Conservation (phyloP, 805 yeast genomes). For the Barnettozyma vustinii region DNA sequence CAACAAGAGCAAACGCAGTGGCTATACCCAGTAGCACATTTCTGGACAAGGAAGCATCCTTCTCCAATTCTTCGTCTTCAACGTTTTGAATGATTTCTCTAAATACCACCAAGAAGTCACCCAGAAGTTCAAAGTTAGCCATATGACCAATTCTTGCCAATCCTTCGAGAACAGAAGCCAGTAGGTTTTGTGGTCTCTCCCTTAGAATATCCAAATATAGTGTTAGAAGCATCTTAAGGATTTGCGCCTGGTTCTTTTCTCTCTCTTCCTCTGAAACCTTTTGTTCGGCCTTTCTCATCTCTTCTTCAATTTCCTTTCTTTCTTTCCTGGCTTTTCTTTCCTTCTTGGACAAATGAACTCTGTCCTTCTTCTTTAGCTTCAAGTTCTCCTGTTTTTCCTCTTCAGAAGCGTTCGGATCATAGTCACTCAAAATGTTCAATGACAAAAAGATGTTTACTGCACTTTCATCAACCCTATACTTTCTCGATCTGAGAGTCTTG, state of each 20-base stretch:
- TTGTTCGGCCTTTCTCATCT: constrained; percentile 80
- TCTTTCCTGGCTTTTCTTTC: constrained; percentile 87
- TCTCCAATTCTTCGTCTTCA: constrained; percentile 38
- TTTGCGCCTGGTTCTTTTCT: constrained; percentile 78
- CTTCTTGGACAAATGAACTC: constrained; percentile 87
- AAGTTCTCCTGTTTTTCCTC: constrained; percentile 39
- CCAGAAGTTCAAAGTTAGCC: constrained; percentile 88
- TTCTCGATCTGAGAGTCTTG: constrained; percentile 67
- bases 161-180: constrained; percentile 90
- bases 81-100: constrained; percentile 66
- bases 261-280: constrained; percentile 85
- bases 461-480: constrained; percentile 77
- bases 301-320: constrained; percentile 81
- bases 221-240: constrained; percentile 64
- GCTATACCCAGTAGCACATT: constrained; percentile 77
- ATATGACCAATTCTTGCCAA: constrained; percentile 84
- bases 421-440: constrained; percentile 59
- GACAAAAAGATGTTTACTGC: constrained; percentile 71
- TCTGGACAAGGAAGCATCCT: constrained; percentile 42
- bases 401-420: constrained; percentile 57
- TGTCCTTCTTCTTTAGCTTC: constrained; percentile 74
- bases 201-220: constrained; percentile 75
- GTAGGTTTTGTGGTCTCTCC: constrained; percentile 53
- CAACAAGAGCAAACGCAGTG: constrained; percentile 82
- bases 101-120: constrained; percentile 86